These are phyloP conservation scores for Brassica hybrid DNA, from an alignment of 441 rosid genomes.

Conservation along the genomic window DNA sequence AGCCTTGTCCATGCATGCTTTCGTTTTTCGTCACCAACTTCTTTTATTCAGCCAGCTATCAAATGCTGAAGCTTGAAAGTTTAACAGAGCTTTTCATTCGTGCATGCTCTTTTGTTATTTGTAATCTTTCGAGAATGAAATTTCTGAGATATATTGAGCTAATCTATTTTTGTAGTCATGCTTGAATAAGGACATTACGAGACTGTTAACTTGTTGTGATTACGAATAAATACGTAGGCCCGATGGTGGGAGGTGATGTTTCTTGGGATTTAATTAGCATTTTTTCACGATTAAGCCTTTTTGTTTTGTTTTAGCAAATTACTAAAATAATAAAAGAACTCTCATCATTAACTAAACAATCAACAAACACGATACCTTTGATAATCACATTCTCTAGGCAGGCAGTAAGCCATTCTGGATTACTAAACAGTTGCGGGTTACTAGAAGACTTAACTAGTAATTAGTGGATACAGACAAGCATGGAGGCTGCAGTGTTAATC, in stretches of 20 bases:
- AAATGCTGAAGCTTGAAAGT: neutral
- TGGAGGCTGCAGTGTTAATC: neutral
- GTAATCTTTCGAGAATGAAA: too few species aligned
- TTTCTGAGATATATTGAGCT: too few species aligned
- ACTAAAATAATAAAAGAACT: neutral
- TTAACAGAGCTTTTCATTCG: neutral
- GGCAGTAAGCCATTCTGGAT: neutral
- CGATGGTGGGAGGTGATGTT: neutral
- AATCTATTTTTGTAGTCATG: neutral
- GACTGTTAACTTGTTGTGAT: neutral
- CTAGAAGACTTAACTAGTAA: neutral
- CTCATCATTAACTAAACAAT: neutral
- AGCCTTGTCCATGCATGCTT: neutral
- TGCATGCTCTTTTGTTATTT: too few species aligned
- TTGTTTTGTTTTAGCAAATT: neutral
- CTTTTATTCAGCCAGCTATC: neutral
- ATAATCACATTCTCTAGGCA: neutral
- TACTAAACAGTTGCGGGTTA: neutral
- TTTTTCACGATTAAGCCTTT: neutral
- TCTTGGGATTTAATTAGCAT: neutral
- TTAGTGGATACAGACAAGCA: neutral
- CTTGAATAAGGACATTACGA: neutral
- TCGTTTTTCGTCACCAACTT: neutral
- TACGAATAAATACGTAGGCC: conserved; percentile 9
- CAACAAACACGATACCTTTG: neutral